Conservation (phyloP, 2,329 filamentous ascomycete genomes). For the Cladobotryum protrusum region DNA sequence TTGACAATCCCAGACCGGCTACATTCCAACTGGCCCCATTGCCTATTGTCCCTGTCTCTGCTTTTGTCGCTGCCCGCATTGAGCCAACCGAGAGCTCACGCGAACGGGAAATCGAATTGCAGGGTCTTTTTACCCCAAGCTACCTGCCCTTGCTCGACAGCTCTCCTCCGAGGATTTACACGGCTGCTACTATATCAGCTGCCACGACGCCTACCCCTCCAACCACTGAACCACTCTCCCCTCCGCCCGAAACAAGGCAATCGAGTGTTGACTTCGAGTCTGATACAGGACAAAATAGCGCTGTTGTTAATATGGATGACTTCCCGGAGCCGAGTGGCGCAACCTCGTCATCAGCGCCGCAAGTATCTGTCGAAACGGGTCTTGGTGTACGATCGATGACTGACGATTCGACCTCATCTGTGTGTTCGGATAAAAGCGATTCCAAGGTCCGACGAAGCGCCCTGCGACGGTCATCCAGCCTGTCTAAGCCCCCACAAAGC, state of each 20-base stretch:
- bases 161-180: conserved; percentile 17
- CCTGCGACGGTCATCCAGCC: conserved; percentile 50
- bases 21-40: conserved; percentile 26
- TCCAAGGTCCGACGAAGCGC: conserved; percentile 48
- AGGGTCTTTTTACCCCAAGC: conserved; percentile 56
- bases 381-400: conserved; percentile 29
- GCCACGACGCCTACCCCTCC: neutral
- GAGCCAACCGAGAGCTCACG: conserved; percentile 36
- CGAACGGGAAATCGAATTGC: conserved; percentile 51
- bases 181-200: neutral
- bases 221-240: conserved; percentile 9
- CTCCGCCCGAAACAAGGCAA: conserved; percentile 19
- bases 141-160: conserved; percentile 57
- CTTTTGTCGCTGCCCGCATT: conserved; percentile 11
- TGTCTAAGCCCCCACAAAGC: conserved; percentile 43
- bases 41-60: conserved; percentile 21
- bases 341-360: conserved; percentile 1
- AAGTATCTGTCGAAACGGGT: conserved; percentile 14
- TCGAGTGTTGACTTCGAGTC: conserved; percentile 16
- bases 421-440: conserved; percentile 48
- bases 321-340: conserved; percentile 9
- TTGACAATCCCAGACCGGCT: conserved; percentile 21
- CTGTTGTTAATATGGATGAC: conserved; percentile 19
- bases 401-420: conserved; percentile 44
- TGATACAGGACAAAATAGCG: conserved; percentile 9